phyloP scores from a whole-genome alignment of 495 filamentous ascomycete genomes.

The Trichocladium uniseriatum region DNA sequence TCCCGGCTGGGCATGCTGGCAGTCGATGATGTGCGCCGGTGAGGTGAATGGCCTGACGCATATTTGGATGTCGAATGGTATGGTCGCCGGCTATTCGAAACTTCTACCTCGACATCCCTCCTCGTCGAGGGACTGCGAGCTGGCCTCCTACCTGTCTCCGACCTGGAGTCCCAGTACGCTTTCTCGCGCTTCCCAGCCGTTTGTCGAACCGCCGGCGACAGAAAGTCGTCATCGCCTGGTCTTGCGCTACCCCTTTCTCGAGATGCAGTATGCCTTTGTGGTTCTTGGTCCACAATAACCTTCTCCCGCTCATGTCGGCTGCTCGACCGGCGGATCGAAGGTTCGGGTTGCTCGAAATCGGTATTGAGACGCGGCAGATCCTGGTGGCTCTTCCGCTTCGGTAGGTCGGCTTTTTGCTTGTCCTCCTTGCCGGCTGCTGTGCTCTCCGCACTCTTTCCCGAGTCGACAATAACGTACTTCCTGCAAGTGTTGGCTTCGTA shows the following conservation, averaged over 20 bases:
- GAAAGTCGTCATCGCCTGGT: constrained; percentile 24
- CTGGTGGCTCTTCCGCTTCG: constrained; percentile 29
- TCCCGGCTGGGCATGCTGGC: constrained; percentile 2
- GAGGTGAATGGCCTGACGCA: background rate
- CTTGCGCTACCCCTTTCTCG: constrained; percentile 6
- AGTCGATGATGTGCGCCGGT: constrained; percentile 15
- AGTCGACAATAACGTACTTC: constrained; percentile 24
- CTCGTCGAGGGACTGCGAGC: constrained; percentile 11
- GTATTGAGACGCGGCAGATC: constrained; percentile 31
- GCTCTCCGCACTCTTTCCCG: constrained; percentile 1
- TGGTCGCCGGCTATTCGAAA: constrained; percentile 15
- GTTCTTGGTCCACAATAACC: constrained; percentile 15
- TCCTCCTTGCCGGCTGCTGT: constrained; percentile 5
- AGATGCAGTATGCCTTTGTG: background rate
- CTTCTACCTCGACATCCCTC: constrained; percentile 9
- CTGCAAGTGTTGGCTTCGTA: constrained; percentile 38
- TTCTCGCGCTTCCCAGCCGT: constrained; percentile 30
- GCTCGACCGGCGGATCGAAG: constrained; percentile 11
- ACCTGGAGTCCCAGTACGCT: constrained; percentile 27
- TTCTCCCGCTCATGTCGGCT: constrained; percentile 20
- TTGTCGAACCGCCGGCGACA: constrained; percentile 29
- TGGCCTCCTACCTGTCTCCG: constrained; percentile 1
- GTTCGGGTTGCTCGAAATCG: constrained; percentile 10
- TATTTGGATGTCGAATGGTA: constrained; percentile 7
- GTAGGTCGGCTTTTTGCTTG: constrained; percentile 18